phyloP scores from a whole-genome alignment of 2,329 filamentous ascomycete genomes.

The Hymenoscyphus scutula region DNA sequence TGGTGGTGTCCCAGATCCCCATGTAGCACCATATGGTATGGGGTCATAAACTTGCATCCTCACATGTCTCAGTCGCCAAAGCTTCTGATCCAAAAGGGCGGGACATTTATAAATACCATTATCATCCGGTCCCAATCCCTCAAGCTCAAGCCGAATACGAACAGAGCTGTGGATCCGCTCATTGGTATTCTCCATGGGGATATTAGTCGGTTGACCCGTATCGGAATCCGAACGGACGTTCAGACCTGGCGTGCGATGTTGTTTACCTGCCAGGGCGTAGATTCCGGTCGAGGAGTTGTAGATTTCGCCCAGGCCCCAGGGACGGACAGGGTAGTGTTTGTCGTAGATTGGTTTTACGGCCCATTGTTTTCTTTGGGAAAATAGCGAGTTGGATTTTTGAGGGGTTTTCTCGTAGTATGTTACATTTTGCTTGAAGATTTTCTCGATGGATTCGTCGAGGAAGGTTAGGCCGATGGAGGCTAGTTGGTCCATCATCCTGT shows the following conservation, averaged over 20 bases:
- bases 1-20: conserved; percentile 31
- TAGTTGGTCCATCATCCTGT: conserved; percentile 49
- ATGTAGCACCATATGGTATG: conserved; percentile 38
- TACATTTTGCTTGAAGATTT: conserved; percentile 33
- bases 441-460: conserved; percentile 36
- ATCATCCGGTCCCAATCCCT: conserved; percentile 39
- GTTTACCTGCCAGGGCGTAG: conserved; percentile 46
- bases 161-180: conserved; percentile 41
- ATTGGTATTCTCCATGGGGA: conserved; percentile 40
- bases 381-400: conserved; percentile 19
- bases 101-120: conserved; percentile 44
- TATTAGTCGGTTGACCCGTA: conserved; percentile 38
- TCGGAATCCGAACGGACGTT: conserved; percentile 40
- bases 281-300: conserved; percentile 34
- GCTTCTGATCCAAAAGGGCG: conserved; percentile 36
- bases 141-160: conserved; percentile 37
- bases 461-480: conserved; percentile 38
- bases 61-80: conserved; percentile 29
- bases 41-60: conserved; percentile 30
- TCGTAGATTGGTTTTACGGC: conserved; percentile 49
- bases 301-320: conserved; percentile 38
- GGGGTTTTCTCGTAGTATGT: conserved; percentile 31
- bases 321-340: conserved; percentile 43
- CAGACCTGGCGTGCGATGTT: conserved; percentile 37
- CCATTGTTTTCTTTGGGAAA: conserved; percentile 37